Base-by-base conservation (phyloP, 805 yeast species). In the Saturnispora ahearnii region DNA sequence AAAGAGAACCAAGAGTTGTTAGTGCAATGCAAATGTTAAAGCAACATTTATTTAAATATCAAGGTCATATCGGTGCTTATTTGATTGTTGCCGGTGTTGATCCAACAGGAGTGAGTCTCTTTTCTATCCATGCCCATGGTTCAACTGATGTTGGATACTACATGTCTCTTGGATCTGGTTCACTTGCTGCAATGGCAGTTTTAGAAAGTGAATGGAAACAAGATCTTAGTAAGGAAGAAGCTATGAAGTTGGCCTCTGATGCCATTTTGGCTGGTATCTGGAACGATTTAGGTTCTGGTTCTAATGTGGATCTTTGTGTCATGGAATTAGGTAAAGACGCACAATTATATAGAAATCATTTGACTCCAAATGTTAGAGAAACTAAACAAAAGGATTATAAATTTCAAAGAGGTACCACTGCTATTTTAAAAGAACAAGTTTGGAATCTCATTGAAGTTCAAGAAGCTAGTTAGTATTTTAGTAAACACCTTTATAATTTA, bases 241-340 rank as follows among this genome's bases (percentile, higher is more conserved):
- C 98, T n/a, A 81, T 89, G 71, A 81, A 79, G 58, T 74, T 93
- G 48, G 91, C 96, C 54, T 73, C 96, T 3, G 89, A 87, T 57
- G 98, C 98, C 26, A 93, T 93, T 62, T 87, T 87, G 70, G 88
- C 96, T 15, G 99, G 99, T 78, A 91, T 93, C 62, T 93, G 96
- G 96, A 93, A 93, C 69, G 99, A 93, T 74, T 78, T 91, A 63
- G 99, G 99, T 45, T 91, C 98, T 1, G 99, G 99, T 65, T 93
- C 99, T 29, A 93, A 93, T 63, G 98, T 93, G 34, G 99, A 93
- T 66, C 73, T 93, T 55, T 93, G 98, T 73, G 98, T 93, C 15
- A 88, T 93, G 95, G 97, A 91, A 70, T 72, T 78, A 40, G 96
- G 93, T 54, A 81, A 87, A 64, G 95, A 87, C 66, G 96, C 98